These are phyloP conservation scores for Ophiostoma populinum DNA, from an alignment of 2,329 filamentous ascomycete species.

Conservation along the genomic window DNA sequence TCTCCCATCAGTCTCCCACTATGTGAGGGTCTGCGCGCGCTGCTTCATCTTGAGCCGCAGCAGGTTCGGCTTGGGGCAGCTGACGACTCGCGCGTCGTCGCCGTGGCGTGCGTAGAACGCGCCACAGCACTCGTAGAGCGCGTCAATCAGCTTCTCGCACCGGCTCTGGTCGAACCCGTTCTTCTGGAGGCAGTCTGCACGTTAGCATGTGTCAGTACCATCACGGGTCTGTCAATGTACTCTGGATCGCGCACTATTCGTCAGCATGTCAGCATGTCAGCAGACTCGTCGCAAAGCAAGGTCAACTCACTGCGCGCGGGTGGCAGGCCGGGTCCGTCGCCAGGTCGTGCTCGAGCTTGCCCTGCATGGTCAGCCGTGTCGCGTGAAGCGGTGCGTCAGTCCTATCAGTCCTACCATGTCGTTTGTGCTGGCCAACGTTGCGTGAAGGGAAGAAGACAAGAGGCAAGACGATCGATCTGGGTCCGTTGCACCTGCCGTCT, in stretches of 20 bases:
- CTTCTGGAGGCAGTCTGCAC: conserved; percentile 61
- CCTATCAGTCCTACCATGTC: no score
- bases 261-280: background rate
- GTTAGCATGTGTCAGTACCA: background rate
- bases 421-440: no score
- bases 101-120: conserved; percentile 70
- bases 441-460: no score
- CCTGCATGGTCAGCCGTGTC: background rate
- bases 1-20: background rate
- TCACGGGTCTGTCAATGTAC: conserved; percentile 35
- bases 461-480: no score
- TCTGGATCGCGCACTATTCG: conserved; percentile 70
- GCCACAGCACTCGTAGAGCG: conserved; percentile 86
- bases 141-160: conserved; percentile 62
- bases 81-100: conserved; percentile 56
- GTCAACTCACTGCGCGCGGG: conserved; percentile 51
- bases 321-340: conserved; percentile 67
- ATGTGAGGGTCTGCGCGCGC: conserved; percentile 19
- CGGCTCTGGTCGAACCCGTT: conserved; percentile 75
- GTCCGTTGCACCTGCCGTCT: no score
- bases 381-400: no score
- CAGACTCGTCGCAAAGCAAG: no score
- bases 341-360: conserved; percentile 46
- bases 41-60: conserved; percentile 78
- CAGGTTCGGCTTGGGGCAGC: conserved; percentile 70